Conservation (phyloP, 164 flowering plant genomes). For the Litsea cubeba region DNA sequence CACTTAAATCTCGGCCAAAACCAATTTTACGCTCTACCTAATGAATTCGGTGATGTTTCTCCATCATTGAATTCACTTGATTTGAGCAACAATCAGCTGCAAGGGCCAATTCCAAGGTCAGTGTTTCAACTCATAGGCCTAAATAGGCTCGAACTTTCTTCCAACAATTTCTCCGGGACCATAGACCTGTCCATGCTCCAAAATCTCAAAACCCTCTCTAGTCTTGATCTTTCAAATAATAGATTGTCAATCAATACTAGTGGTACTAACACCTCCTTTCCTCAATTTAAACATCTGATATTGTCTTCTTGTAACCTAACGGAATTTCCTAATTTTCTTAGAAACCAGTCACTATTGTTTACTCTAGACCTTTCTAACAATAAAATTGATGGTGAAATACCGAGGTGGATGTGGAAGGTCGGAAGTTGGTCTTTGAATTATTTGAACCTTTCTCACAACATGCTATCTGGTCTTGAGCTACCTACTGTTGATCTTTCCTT, state of each 20-base stretch:
- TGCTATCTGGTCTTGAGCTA: constrained; percentile 14
- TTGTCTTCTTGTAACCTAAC: constrained; percentile 38
- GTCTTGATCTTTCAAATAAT: constrained; percentile 36
- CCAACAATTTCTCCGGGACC: constrained; percentile 33
- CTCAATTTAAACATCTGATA: constrained; percentile 23
- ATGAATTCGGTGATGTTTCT: constrained; percentile 13
- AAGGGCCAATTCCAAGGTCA: constrained; percentile 30
- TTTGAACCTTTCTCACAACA: constrained; percentile 44
- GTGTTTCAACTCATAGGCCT: constrained; percentile 22
- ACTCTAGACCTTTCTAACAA: constrained; percentile 45
- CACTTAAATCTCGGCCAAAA: constrained; percentile 26
- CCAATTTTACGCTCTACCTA: constrained; percentile 24
- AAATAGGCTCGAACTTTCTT: constrained; percentile 21
- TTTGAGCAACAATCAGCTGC: constrained; percentile 25
- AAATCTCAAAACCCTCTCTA: constrained; percentile 15
- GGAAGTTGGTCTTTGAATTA: constrained; percentile 1
- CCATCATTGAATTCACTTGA: constrained; percentile 13
- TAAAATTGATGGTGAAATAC: constrained; percentile 31
- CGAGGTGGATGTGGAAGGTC: constrained; percentile 37
- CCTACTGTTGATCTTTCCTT: background rate
- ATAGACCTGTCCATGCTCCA: constrained; percentile 12
- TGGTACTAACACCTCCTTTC: constrained; percentile 10
- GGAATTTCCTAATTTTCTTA: constrained; percentile 29
- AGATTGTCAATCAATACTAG: constrained; percentile 4
- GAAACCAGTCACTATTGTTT: constrained; percentile 19